Evolutionary conservation across 2,329 filamentous ascomycete genomes (phyloP).

Genomic region (Fusarium hostae): DNA sequence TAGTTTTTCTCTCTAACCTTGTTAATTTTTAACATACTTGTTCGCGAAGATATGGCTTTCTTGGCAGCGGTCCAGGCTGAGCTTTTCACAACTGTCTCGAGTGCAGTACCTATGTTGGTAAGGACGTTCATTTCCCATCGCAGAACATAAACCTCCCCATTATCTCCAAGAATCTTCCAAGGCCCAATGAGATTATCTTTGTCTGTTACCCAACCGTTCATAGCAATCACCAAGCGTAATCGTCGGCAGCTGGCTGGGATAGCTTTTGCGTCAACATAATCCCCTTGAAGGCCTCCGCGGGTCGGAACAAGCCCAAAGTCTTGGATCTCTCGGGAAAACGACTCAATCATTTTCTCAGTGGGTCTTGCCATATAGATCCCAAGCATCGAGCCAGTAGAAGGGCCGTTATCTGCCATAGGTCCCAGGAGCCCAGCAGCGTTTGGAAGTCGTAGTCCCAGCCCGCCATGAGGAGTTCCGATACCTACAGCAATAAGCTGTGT

Average conservation of each 20-base stretch:
- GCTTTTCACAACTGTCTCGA: conserved; percentile 81
- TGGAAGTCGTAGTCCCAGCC: conserved; percentile 77
- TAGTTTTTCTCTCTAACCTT: neutral
- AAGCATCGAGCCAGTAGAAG: conserved; percentile 86
- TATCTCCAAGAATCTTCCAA: conserved; percentile 79
- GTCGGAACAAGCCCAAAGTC: conserved; percentile 90
- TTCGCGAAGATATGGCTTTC: conserved; percentile 58
- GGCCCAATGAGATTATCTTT: conserved; percentile 75
- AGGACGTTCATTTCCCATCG: conserved; percentile 85
- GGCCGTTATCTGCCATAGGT: conserved; percentile 79
- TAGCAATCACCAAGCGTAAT: conserved; percentile 82
- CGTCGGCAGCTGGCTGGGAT: conserved; percentile 69
- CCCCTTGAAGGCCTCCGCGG: conserved; percentile 56
- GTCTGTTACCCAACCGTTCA: conserved; percentile 83
- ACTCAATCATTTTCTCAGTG: conserved; percentile 86
- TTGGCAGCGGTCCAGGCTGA: conserved; percentile 81
- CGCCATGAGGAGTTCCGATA: conserved; percentile 81
- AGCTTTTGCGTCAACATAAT: conserved; percentile 61
- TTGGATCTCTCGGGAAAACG: conserved; percentile 85
- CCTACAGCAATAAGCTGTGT: conserved; percentile 81
- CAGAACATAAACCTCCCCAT: conserved; percentile 83
- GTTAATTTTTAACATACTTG: conserved; percentile 54
- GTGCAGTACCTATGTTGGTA: conserved; percentile 78
- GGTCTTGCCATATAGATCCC: conserved; percentile 90
- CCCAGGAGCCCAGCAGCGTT: conserved; percentile 84